These are phyloP conservation scores for Penicillium lagena DNA, from an alignment of 495 filamentous ascomycete species.

Conservation along the genomic window DNA sequence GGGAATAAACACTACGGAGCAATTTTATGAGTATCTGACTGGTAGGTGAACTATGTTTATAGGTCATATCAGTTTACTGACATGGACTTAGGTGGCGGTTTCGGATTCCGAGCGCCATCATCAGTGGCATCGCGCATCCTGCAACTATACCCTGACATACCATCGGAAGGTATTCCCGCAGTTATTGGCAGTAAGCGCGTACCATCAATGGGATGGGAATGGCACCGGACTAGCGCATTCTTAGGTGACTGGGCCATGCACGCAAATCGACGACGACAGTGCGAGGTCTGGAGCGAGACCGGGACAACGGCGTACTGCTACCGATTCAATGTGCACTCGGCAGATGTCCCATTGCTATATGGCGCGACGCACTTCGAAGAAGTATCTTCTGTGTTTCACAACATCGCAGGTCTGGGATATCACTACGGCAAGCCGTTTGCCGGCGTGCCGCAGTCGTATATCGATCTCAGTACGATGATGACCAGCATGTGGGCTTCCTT, in stretches of 20 bases:
- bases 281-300: constrained; percentile 42
- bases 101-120: constrained; percentile 24
- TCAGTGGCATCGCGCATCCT: constrained; percentile 34
- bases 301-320: constrained; percentile 52
- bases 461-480: constrained; percentile 45
- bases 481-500: constrained; percentile 49
- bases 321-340: constrained; percentile 50
- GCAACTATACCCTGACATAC: constrained; percentile 44
- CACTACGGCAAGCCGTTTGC: constrained; percentile 42
- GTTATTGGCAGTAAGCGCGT: constrained; percentile 35
- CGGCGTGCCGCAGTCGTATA: constrained; percentile 36
- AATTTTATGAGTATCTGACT: constrained; percentile 39
- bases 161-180: constrained; percentile 37
- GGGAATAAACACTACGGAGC: constrained; percentile 39
- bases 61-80: neutral
- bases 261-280: constrained; percentile 48
- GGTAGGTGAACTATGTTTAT: constrained; percentile 13
- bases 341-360: constrained; percentile 22
- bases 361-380: constrained; percentile 56
- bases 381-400: constrained; percentile 56
- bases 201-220: constrained; percentile 32
- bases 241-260: constrained; percentile 51
- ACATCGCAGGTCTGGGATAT: constrained; percentile 44
- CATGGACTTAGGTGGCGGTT: constrained; percentile 11
- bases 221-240: constrained; percentile 47